Evolutionary conservation across 2,329 filamentous ascomycete genomes (phyloP).

Genomic region (Beauveria varroae): DNA sequence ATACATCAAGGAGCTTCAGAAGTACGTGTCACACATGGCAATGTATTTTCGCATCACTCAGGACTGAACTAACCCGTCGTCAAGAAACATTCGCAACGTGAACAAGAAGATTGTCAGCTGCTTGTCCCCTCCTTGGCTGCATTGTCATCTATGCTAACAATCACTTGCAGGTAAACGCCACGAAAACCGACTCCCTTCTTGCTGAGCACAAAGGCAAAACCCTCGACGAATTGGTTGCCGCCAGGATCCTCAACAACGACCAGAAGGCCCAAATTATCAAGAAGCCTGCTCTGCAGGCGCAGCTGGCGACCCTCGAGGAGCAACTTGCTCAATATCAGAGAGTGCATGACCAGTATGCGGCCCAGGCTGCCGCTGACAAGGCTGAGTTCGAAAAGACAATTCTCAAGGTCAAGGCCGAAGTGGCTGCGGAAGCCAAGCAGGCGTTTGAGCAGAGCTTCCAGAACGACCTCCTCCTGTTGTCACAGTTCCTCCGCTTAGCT

Average conservation of each 20-base stretch:
- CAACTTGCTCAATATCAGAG: slow-evolving; percentile 69
- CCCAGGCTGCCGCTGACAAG: slow-evolving; percentile 50
- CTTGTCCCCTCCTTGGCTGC: slow-evolving; percentile 9
- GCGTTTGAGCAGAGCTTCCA: slow-evolving; percentile 47
- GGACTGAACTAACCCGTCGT: neutral
- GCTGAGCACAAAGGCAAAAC: slow-evolving; percentile 61
- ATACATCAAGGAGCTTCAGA: slow-evolving; percentile 83
- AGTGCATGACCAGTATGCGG: slow-evolving; percentile 64
- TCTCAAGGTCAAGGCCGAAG: slow-evolving; percentile 48
- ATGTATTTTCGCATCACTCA: neutral
- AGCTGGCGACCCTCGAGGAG: slow-evolving; percentile 64
- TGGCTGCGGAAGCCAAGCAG: slow-evolving; percentile 44
- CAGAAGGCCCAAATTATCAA: slow-evolving; percentile 71
- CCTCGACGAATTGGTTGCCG: slow-evolving; percentile 63
- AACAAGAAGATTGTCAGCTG: slow-evolving; percentile 81
- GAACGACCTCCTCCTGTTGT: slow-evolving; percentile 61
- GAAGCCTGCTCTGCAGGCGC: slow-evolving; percentile 63
- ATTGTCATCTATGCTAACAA: neutral
- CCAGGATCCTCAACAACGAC: slow-evolving; percentile 71
- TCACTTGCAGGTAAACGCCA: slow-evolving; percentile 52
- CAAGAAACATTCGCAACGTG: slow-evolving; percentile 80
- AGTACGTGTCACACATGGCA: slow-evolving; percentile 49
- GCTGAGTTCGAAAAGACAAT: slow-evolving; percentile 52
- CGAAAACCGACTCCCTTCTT: slow-evolving; percentile 64
- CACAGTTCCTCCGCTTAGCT: slow-evolving; percentile 73